Percentiles rank a stretch among this genome's conserved stretches.
Evolutionary conservation across 2,329 filamentous ascomycete species (phyloP).

Genomic region (Pseudogymnoascus sp.): DNA sequence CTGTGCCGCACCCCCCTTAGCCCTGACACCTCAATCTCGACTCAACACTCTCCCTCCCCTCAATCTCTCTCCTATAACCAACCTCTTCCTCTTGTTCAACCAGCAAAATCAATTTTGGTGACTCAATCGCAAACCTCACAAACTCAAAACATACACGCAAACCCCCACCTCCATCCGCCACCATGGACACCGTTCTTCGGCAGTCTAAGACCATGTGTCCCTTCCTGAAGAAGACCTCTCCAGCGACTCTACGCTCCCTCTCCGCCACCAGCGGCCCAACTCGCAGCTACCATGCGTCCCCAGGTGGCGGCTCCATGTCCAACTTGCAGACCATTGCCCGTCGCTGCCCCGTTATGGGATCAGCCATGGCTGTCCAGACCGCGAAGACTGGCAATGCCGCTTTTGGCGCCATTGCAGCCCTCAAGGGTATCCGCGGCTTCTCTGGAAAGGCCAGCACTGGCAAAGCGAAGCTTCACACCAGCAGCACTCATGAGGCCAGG

Average conservation of each 20-base stretch:
- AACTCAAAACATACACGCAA: background rate
- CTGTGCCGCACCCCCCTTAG: background rate
- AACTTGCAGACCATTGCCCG: slow-evolving; percentile 91
- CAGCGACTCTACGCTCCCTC: slow-evolving; percentile 81
- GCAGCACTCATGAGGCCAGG: slow-evolving; percentile 66
- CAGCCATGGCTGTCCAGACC: slow-evolving; percentile 84
- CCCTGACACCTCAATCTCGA: background rate
- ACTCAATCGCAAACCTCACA: background rate
- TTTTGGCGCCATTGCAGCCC: slow-evolving; percentile 34
- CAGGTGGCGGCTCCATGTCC: slow-evolving; percentile 87
- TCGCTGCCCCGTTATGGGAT: slow-evolving; percentile 97
- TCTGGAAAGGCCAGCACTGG: slow-evolving; percentile 43
- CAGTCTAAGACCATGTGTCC: slow-evolving; percentile 97
- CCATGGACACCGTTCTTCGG: slow-evolving; percentile 89
- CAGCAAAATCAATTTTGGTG: background rate
- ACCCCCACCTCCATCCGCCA: slow-evolving; percentile 14
- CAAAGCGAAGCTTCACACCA: slow-evolving; percentile 76
- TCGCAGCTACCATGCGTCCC: slow-evolving; percentile 51
- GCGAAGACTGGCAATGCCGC: slow-evolving; percentile 41
- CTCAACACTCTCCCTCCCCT: background rate
- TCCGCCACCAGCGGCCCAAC: slow-evolving; percentile 59
- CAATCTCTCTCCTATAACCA: background rate
- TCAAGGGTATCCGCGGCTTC: slow-evolving; percentile 44
- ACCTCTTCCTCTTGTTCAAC: background rate
- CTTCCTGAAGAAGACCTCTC: slow-evolving; percentile 90